Evolutionary conservation across 2,329 filamentous ascomycete species (phyloP), one percentile per base, ranked within the genome.

Genomic region (Pyricularia pennisetigena): DNA sequence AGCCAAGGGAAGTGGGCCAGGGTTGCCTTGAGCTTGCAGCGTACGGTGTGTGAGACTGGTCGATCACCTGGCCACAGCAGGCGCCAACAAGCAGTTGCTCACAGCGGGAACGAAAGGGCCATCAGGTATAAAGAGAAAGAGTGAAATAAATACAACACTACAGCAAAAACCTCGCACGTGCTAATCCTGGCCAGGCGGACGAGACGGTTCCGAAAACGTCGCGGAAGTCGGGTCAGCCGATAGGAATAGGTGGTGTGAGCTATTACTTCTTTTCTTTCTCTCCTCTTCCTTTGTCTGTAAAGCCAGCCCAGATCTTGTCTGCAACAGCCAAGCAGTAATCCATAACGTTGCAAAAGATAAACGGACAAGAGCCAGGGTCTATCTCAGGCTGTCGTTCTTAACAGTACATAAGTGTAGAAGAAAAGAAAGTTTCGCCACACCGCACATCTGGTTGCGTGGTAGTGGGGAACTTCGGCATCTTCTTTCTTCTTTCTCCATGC

Each of bases 21-120:
- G 41, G 41, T 49, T 49, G 41, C 41, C 41, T 49, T 49, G 16
- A 49, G 41, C 41, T 49, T 49, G 41, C 41, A 49, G 41, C 41
- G 41, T 49, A 16, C 41, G 41, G 16, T 12, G 63, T 41, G 29
- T 65, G 29, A 65, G 63, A 24, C 29, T 29, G 3, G 63, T 26
- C 30, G 63, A 65, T 65, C 63, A 65, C 63, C 41, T 30, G 63
- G 63, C n/a, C 63, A 24, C n/a, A n/a, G 16, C 63, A 65, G 63
- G 63, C 63, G 63, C 63, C 24, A 65, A 16, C 63, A 20, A 9
- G 63, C n/a, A 49, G 3, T 49, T 49, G 35, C 41, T 49, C 41
- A 49, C 6, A n/a, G 41, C 41, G 20, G 32, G 20, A 49, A 49
- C 16, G n/a, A 20, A n/a, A 49, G 12, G 32, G 16, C 16, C 41